These are phyloP conservation scores for Cladophialophora immunda DNA, from an alignment of 2,329 filamentous ascomycete genomes.

Conservation along the genomic window DNA sequence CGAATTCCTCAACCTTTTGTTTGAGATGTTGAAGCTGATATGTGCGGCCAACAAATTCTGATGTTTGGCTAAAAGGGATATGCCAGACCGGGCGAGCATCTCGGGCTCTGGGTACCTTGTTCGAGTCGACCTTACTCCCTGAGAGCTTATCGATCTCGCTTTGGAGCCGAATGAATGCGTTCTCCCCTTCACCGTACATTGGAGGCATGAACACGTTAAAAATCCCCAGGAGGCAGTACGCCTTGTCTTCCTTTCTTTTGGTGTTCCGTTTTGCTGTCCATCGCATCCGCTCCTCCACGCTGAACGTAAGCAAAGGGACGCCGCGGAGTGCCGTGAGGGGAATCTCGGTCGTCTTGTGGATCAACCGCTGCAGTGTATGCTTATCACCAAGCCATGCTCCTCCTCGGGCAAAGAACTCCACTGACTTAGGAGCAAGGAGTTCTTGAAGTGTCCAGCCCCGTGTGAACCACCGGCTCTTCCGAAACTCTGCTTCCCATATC, in stretches of 20 bases:
- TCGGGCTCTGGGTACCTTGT: not conserved
- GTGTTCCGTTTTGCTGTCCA: conserved; percentile 51
- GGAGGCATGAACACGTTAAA: conserved; percentile 56
- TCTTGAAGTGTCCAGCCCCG: too few species aligned
- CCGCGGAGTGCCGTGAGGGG: conserved; percentile 37
- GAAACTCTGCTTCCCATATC: conserved; percentile 19
- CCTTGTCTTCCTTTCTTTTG: conserved; percentile 50
- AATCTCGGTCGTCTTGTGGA: conserved; percentile 42
- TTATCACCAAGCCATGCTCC: conserved; percentile 17
- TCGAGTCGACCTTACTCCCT: not conserved
- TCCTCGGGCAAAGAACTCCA: conserved; percentile 30
- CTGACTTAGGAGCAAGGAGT: conserved; percentile 30
- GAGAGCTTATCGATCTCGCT: not conserved
- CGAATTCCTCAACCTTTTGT: not conserved
- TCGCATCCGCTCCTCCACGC: conserved; percentile 47
- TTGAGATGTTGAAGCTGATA: conserved; percentile 25
- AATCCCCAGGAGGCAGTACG: conserved; percentile 56
- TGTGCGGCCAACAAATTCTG: conserved; percentile 32
- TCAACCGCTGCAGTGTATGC: conserved; percentile 38
- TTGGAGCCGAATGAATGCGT: conserved; percentile 22
- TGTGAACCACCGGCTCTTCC: conserved; percentile 38
- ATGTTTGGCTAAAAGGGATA: conserved; percentile 36
- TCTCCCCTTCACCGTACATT: conserved; percentile 51
- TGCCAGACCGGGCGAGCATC: conserved; percentile 25
- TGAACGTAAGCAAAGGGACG: conserved; percentile 34